phyloP scores from a whole-genome alignment of 305 asterid species.

The Solanum hybrid region DNA sequence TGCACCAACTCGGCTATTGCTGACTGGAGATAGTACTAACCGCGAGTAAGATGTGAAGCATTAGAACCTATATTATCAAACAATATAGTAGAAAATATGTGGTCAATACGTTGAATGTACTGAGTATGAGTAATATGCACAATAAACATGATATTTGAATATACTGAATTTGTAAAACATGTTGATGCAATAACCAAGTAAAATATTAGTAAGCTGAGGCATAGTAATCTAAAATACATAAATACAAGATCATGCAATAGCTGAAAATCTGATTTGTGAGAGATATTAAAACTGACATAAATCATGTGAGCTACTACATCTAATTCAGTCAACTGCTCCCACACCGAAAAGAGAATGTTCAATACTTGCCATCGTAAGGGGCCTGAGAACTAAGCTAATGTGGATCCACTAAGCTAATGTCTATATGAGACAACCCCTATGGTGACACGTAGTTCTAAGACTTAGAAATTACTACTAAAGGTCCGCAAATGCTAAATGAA shows the following conservation, averaged over 20 bases:
- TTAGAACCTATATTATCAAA: not conserved
- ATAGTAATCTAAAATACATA: too few relatives aligned
- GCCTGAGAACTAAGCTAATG: not conserved
- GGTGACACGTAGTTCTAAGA: too few relatives aligned
- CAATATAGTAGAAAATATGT: not conserved
- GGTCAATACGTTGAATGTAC: not conserved
- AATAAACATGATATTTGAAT: not conserved
- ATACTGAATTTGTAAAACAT: not conserved
- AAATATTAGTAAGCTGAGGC: not conserved
- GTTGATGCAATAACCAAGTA: not conserved
- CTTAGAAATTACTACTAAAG: not conserved
- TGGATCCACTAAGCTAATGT: not conserved
- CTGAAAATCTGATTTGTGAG: not conserved
- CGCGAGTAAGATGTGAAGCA: not conserved
- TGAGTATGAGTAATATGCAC: not conserved
- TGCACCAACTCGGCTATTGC: not conserved
- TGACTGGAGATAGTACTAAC: not conserved
- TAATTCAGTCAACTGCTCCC: not conserved
- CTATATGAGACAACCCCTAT: not conserved
- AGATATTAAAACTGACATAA: too few relatives aligned
- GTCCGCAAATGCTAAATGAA: not conserved
- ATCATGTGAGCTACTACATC: not conserved
- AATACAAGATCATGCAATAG: not conserved
- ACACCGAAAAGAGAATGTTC: not conserved
- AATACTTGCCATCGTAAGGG: not conserved